Conservation (phyloP, 139 green algal genomes). For the Volvox africanus region DNA sequence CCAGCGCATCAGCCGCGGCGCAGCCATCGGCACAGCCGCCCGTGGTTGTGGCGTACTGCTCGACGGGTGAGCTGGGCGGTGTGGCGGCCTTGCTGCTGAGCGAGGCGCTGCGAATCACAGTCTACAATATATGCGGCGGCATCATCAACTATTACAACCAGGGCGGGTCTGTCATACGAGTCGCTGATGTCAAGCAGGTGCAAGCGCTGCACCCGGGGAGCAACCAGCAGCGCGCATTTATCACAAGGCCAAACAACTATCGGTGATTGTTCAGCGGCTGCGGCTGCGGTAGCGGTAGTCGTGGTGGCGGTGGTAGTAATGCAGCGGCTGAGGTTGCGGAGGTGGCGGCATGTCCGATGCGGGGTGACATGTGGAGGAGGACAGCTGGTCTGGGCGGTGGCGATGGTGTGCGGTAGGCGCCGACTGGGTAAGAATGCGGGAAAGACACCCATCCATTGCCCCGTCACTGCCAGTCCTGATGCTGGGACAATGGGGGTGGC, state of each 20-base stretch:
- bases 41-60: constrained; percentile 50
- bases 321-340: not conserved
- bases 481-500: no score
- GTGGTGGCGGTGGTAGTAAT: not conserved
- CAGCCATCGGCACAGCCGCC: constrained; percentile 38
- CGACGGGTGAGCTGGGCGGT: constrained; percentile 40
- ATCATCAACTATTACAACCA: constrained; percentile 67
- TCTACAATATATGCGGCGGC: constrained; percentile 54
- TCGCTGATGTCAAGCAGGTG: constrained; percentile 29
- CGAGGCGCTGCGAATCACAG: constrained; percentile 25
- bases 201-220: constrained; percentile 59
- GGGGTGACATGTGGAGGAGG: no score
- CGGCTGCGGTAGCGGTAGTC: not conserved
- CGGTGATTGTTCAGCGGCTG: not conserved
- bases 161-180: constrained; percentile 45
- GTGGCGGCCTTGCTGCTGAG: constrained; percentile 45
- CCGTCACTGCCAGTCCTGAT: no score
- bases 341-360: no score
- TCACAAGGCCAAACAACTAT: constrained; percentile 56
- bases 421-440: no score
- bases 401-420: no score
- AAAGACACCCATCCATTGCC: no score
- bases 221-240: constrained; percentile 22
- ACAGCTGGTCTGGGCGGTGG: no score
- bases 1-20: constrained; percentile 10